Base-by-base conservation (phyloP, 75 land plant genomes). In the Pseudotsuga menziesii region DNA sequence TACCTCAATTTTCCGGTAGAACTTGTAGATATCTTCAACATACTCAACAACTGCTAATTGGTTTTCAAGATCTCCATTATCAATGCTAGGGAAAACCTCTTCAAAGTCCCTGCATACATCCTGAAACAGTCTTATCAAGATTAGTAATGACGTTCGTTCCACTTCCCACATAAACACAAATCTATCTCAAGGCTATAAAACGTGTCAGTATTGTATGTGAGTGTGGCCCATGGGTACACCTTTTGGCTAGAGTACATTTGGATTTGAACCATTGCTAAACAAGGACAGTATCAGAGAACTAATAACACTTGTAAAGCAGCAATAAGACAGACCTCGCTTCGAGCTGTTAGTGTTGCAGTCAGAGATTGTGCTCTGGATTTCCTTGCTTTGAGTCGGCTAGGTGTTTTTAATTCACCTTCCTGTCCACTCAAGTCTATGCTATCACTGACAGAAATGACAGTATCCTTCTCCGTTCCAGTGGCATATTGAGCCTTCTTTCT, bases 161-260 rank as follows among this genome's bases (percentile, higher is more conserved):
- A 48, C 54, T 48, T 48, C 54, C 9, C 54, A 48, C 54, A 48
- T 9, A 48, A 48, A 48, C 54, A 48, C 61, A 26, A 14, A 80
- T 78, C 74, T 83, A 78, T 58, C 85, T 83, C 54, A 81, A 70
- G 17, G 82, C 85, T 20, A 79, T 83, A 56, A 83, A 57, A 3
- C 48, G 29, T 23, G 85, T 78, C n/a, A 78, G 54, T 48, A 48
- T 48, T 48, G 12, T 48, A 2, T 48, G 11, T 9, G 54, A 8
- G 6, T 11, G 54, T 48, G 54, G 54, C 54, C 54, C 9, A 11
- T 48, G 54, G 54, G 12, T 9, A 48, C 54, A 9, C 54, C 54
- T 2, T 48, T 48, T 48, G 54, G 12, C 9, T 48, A 48, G 54
- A 4, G 41, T 48, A 48, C 9, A 48, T 48, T 48, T 48, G 54